Evolutionary conservation across 345 rosid genomes (phyloP).

Genomic region (Eucalyptus guilfoylei): DNA sequence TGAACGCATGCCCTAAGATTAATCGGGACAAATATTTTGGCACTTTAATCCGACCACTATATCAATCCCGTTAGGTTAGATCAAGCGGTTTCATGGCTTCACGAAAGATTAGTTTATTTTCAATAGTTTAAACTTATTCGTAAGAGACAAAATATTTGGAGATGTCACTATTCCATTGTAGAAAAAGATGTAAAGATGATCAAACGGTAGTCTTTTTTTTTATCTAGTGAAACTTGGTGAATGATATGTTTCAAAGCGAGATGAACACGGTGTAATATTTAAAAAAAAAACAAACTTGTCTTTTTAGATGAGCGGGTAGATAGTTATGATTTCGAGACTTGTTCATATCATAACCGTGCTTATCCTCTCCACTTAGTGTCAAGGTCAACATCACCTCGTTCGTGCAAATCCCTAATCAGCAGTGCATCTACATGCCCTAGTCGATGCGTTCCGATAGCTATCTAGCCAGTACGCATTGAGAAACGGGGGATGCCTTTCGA

Average conservation of each 20-base stretch:
- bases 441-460: no score
- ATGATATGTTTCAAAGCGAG: background rate
- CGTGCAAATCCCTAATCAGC: background rate
- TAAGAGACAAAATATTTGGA: background rate
- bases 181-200: background rate
- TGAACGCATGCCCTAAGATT: background rate
- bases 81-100: background rate
- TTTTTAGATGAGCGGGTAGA: rapidly evolving
- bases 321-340: background rate
- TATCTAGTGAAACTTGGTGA: background rate
- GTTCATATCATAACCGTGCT: background rate
- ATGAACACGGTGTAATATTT: background rate
- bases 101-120: background rate
- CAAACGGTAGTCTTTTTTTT: background rate
- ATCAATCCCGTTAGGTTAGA: background rate
- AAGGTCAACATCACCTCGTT: background rate
- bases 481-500: background rate
- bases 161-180: background rate
- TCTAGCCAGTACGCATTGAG: background rate
- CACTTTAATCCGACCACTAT: no score
- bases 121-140: background rate
- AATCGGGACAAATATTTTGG: background rate
- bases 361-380: background rate
- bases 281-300: background rate
- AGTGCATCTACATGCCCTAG: background rate